Evolutionary conservation across 2,329 filamentous ascomycete species (phyloP), one percentile per base, ranked within the genome.

Genomic region (Ceratocystis colombiana): DNA sequence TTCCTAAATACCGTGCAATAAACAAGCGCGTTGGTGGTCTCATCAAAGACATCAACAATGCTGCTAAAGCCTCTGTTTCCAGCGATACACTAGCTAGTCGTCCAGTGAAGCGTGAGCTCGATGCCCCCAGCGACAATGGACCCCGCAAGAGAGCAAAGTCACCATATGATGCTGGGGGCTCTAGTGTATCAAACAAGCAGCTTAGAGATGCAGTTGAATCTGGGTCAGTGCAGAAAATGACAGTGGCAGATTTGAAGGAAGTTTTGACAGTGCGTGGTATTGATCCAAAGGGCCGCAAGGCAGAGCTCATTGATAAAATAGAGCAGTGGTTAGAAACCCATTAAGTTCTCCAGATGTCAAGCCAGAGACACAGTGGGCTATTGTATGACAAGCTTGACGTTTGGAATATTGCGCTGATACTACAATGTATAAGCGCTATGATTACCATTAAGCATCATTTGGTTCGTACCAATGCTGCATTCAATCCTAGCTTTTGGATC

Each of bases 1-100:
- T 89, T 15, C 94, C 94, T 1, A 90, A 88, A 71, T 91, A 87
- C 75, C 87, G 84, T 70, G 90, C 95, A 70, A 97, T 99, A 66
- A 84, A 91, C 74, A 97, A 95, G 77, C 85, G 93, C 37, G 88
- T 89, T 1, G 92, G 91, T 0, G 83, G 84, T 1, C 89, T 90
- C 72, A 82, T 96, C 8, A 79, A 87, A 59, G 85, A 89, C 44
- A 96, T 92, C 86, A 86, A 88, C 3, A 77, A 77, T 55, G 75
- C 77, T 0, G 71, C 80, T 55, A 86, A 86, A 73, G 78, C 81
- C 22, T 81, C 83, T 66, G 74, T 76, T 0, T 80, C 79, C 7
- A 77, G 75, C 0, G 79, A 79, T 2, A 77, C 37, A 20, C 37
- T n/a, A 41, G 30, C 6, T 10, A 25, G 22, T 28, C 45, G 41